These are phyloP conservation scores for Phytophthora cactorum DNA, from an alignment of 352 stramenopile genomes.

Conservation along the genomic window DNA sequence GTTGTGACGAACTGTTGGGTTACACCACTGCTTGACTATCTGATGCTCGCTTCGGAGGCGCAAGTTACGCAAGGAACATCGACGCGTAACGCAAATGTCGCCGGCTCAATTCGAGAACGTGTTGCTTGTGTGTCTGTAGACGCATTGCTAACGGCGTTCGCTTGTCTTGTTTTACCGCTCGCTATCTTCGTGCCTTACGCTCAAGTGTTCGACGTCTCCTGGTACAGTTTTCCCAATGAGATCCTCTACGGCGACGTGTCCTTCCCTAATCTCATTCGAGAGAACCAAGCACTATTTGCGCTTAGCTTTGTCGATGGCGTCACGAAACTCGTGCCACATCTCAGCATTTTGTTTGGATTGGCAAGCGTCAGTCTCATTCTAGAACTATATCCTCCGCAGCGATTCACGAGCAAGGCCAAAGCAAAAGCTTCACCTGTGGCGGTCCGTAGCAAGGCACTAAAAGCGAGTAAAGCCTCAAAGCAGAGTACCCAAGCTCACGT, in stretches of 20 bases:
- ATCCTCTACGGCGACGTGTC: conserved; percentile 53
- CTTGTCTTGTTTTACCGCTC: conserved; percentile 22
- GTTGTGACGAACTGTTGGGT: conserved; percentile 48
- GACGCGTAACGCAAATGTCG: conserved; percentile 1
- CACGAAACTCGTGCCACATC: conserved; percentile 42
- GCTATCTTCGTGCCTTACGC: conserved; percentile 32
- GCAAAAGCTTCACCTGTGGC: conserved; percentile 1
- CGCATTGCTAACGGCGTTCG: conserved; percentile 7
- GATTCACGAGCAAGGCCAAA: neutral
- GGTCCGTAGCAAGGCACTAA: neutral
- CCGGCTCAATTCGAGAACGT: conserved; percentile 9
- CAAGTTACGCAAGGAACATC: neutral
- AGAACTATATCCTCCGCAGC: conserved; percentile 11
- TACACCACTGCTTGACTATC: conserved; percentile 31
- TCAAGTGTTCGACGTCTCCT: conserved; percentile 30
- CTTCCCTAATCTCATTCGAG: conserved; percentile 52
- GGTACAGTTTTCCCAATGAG: conserved; percentile 40
- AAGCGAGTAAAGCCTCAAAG: neutral
- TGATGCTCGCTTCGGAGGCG: conserved; percentile 8
- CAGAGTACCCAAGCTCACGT: neutral
- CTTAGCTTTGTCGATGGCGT: conserved; percentile 34
- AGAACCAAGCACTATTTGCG: conserved; percentile 51
- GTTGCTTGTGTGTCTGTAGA: conserved; percentile 17
- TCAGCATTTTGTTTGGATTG: conserved; percentile 45
- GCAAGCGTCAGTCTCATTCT: conserved; percentile 42